Conservation (phyloP, 148 eudicot species). For the Vaccinium corymbosum region DNA sequence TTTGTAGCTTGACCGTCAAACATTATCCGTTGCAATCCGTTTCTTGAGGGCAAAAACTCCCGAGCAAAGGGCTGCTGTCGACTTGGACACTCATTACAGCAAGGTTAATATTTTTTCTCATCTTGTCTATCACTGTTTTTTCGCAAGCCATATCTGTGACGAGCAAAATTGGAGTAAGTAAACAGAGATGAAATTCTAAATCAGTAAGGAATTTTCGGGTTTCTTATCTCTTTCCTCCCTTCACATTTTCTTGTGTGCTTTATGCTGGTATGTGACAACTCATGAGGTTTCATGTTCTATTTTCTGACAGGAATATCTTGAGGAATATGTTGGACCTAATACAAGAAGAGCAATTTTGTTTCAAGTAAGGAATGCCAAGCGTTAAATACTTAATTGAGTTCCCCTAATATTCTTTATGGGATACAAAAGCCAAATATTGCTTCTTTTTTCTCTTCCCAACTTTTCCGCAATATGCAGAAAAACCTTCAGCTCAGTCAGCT, state of each 20-base stretch:
- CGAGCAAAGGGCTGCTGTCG: slow-evolving; percentile 95
- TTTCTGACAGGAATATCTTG: slow-evolving; percentile 73
- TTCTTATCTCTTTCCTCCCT: neutral
- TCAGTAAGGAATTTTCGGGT: neutral
- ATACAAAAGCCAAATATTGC: neutral
- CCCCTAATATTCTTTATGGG: neutral
- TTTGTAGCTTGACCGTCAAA: slow-evolving; percentile 69
- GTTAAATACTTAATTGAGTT: neutral
- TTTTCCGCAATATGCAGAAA: neutral
- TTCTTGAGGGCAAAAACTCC: slow-evolving; percentile 89
- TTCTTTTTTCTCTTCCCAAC: neutral
- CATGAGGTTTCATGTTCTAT: slow-evolving; percentile 16
- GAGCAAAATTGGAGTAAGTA: neutral
- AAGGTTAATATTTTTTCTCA: slow-evolving; percentile 41
- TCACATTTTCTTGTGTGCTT: neutral
- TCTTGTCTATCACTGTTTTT: neutral
- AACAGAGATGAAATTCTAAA: neutral
- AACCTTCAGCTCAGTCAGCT: neutral
- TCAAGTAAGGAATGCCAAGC: slow-evolving; percentile 50
- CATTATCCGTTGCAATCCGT: slow-evolving; percentile 71
- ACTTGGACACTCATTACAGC: slow-evolving; percentile 93
- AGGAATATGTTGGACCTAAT: slow-evolving; percentile 59
- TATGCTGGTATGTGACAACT: slow-evolving; percentile 8
- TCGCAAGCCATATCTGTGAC: no score
- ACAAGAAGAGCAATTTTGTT: slow-evolving; percentile 72